phyloP scores from a whole-genome alignment of 2,329 filamentous ascomycete genomes.

The Chrysoporthe austroafricana region DNA sequence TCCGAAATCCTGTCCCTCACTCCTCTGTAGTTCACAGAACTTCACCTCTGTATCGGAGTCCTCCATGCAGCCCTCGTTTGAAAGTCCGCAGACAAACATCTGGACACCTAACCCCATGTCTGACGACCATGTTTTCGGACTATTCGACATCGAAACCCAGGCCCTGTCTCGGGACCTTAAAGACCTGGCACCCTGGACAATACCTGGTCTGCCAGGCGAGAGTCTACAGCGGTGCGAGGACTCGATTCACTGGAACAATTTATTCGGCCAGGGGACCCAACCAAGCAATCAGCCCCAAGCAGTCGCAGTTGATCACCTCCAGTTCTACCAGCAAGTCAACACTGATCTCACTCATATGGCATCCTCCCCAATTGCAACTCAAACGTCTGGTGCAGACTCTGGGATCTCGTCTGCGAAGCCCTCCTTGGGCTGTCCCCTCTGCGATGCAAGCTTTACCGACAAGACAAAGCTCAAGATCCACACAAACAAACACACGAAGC shows the following conservation, averaged over 20 bases:
- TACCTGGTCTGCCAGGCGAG: neutral
- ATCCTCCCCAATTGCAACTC: neutral
- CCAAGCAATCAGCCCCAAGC: neutral
- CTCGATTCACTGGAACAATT: neutral
- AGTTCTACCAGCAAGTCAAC: neutral
- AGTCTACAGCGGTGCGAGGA: neutral
- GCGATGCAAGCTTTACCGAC: constrained; percentile 14
- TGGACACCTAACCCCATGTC: neutral
- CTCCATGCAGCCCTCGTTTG: neutral
- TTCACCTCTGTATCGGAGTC: neutral
- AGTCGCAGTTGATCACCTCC: neutral
- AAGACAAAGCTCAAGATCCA: constrained; percentile 24
- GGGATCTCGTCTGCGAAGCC: neutral
- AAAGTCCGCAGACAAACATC: neutral
- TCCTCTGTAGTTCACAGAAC: neutral
- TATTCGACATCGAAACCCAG: neutral
- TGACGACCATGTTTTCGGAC: neutral
- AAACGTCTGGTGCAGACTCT: neutral
- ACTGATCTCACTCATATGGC: neutral
- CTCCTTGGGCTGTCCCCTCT: constrained; percentile 16
- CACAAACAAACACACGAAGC: constrained; percentile 29
- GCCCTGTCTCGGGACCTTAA: neutral
- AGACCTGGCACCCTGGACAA: neutral
- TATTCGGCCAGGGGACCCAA: neutral
- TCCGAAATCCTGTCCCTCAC: too few relatives aligned